Evolutionary conservation across 1,139 yeast genomes (phyloP).

Genomic region (Candida tropicalis): DNA sequence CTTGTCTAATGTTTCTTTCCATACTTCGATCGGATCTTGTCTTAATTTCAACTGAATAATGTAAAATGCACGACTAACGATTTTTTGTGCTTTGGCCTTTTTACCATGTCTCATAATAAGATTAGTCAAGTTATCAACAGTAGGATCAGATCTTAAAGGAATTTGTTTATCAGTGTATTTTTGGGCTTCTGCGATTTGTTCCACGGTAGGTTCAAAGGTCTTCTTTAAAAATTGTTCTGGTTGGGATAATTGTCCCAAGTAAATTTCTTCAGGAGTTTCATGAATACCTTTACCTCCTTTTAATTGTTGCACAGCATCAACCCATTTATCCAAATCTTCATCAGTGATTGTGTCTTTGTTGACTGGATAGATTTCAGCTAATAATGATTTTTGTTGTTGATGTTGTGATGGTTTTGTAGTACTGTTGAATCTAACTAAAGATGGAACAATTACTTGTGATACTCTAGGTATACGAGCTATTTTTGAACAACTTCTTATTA

Average conservation of each 20-base stretch:
- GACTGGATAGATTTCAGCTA: slow-evolving; percentile 36
- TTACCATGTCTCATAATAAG: slow-evolving; percentile 93
- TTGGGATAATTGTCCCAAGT: slow-evolving; percentile 39
- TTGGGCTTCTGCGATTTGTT: slow-evolving; percentile 60
- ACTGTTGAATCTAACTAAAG: slow-evolving; percentile 10
- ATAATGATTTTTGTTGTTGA: slow-evolving; percentile 11
- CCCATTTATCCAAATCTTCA: slow-evolving; percentile 67
- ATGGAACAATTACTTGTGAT: neutral
- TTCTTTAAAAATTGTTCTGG: slow-evolving; percentile 41
- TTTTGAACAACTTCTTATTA: slow-evolving; percentile 18
- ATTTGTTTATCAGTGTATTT: slow-evolving; percentile 53
- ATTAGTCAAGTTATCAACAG: slow-evolving; percentile 76
- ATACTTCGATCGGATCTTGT: slow-evolving; percentile 73
- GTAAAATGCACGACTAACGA: slow-evolving; percentile 77
- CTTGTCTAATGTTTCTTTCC: slow-evolving; percentile 74
- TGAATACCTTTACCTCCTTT: slow-evolving; percentile 40
- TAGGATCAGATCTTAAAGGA: slow-evolving; percentile 68
- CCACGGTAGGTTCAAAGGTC: slow-evolving; percentile 56
- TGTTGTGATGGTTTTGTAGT: slow-evolving; percentile 5
- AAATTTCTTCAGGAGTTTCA: slow-evolving; percentile 47
- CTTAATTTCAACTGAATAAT: slow-evolving; percentile 73
- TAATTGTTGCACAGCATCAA: slow-evolving; percentile 59
- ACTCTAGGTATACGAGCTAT: slow-evolving; percentile 12
- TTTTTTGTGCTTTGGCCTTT: slow-evolving; percentile 77
- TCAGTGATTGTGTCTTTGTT: slow-evolving; percentile 47